A percentile compares a stretch with the other conserved stretches of the same genome.
Evolutionary conservation across 768 basidiomycete genomes (phyloP).

Genomic region (Mycena amicta): DNA sequence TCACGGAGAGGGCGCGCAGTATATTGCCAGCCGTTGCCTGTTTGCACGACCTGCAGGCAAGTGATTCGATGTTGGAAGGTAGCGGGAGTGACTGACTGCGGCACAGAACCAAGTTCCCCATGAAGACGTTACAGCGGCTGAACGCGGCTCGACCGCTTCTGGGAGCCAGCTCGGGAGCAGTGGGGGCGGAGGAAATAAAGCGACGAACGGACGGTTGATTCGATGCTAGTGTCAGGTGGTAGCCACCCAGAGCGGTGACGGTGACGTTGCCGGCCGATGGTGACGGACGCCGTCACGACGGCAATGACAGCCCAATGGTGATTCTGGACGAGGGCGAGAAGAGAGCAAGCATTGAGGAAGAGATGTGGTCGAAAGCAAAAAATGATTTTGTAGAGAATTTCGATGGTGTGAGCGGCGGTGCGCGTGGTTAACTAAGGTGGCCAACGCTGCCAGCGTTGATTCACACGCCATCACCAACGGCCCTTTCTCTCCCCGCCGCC

Average conservation of each 20-base stretch:
- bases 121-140: constrained; percentile 85
- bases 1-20: constrained; percentile 48
- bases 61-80: constrained; percentile 30
- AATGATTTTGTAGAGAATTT: neutral
- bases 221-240: too few species aligned
- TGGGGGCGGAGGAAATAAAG: constrained; percentile 18
- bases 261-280: neutral
- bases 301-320: neutral
- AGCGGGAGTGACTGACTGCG: constrained; percentile 5
- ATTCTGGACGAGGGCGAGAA: neutral
- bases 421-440: too few species aligned
- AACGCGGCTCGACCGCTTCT: constrained; percentile 58
- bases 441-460: neutral
- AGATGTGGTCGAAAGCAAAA: neutral
- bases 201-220: constrained; percentile 18
- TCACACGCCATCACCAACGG: neutral
- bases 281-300: neutral
- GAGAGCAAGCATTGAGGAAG: neutral
- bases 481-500: constrained; percentile 25
- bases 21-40: constrained; percentile 91
- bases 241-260: neutral
- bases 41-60: constrained; percentile 92
- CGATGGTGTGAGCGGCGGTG: neutral
- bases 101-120: constrained; percentile 88
- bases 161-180: constrained; percentile 4